Evolutionary conservation across 2,329 filamentous ascomycete genomes (phyloP), one percentile per base, ranked within the genome.

Genomic region (Fusarium sp.): DNA sequence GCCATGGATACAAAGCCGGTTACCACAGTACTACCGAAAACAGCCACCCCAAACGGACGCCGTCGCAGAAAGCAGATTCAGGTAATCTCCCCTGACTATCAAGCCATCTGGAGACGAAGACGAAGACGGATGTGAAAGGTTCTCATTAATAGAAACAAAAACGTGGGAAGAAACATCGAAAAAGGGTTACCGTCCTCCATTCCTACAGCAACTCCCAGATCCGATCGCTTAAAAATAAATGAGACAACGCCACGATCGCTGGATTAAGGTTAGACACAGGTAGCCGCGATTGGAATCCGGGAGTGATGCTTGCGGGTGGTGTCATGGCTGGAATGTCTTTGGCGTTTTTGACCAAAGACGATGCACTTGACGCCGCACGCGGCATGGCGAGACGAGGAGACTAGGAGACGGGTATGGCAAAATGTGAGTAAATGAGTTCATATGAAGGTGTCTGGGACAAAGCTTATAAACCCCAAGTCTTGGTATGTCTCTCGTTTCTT

Each of bases 271-370:
- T 59, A 59, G 59, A 27, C 14, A 33, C 15, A 9, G 20, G 25
- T 5, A 30, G 4, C 53, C 17, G 40, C 7, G 20, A 40, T 41
- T 39, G 51, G 51, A 58, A 64, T 45, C 7, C 25, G 49, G 45
- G 58, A 50, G 60, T 68, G 51, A 68, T 68, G 56, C 14, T 66
- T 66, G 41, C 56, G 50, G 63, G 56, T 58, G 51, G 51, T 55
- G 55, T 47, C 33, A 40, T 65, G 65, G 61, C 65, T 68, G 65
- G 65, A 69, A 69, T 68, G 65, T 62, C 53, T 68, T 35, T 30
- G 43, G 14, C 41, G 56, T 60, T 57, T 32, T 62, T 55, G 17
- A 46, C 46, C 51, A 30, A 66, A 53, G 33, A 25, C 56, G 52
- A 65, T 46, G 44, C n/a, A 33, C 43, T 43, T n/a, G 50, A 61